A percentile compares a stretch with the other conserved stretches of the same genome.
phyloP scores from a whole-genome alignment of 495 filamentous ascomycete species.

The Diplogelasinospora grovesii region DNA sequence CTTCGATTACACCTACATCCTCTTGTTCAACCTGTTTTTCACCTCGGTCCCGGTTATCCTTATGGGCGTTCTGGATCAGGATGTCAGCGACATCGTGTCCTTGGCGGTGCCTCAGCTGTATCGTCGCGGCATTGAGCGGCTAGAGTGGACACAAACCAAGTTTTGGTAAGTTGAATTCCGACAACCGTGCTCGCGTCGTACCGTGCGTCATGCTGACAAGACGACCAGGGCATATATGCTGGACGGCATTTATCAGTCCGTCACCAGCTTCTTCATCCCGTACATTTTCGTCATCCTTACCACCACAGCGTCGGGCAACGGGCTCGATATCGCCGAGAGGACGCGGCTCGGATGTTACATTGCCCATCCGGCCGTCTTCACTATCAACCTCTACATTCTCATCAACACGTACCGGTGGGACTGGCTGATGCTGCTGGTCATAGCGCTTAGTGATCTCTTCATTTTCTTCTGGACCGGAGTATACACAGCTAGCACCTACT shows the following conservation, averaged over 20 bases:
- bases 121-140: constrained; percentile 88
- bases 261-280: constrained; percentile 88
- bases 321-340: constrained; percentile 66
- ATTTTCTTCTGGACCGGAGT: constrained; percentile 97
- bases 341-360: constrained; percentile 79
- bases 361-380: constrained; percentile 68
- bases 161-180: constrained; percentile 71
- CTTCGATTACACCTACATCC: constrained; percentile 95
- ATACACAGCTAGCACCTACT: constrained; percentile 60
- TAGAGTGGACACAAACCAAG: constrained; percentile 94
- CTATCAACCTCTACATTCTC: constrained; percentile 88
- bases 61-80: constrained; percentile 96
- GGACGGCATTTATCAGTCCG: constrained; percentile 90
- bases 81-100: constrained; percentile 90
- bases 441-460: constrained; percentile 71
- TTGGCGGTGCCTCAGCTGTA: constrained; percentile 94
- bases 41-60: constrained; percentile 93
- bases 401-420: constrained; percentile 98
- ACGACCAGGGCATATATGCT: constrained; percentile 77
- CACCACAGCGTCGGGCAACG: constrained; percentile 59
- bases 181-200: background rate
- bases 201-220: constrained; percentile 17
- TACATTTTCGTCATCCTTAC: constrained; percentile 68
- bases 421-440: constrained; percentile 82
- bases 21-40: constrained; percentile 94